Evolutionary conservation across 2,329 filamentous ascomycete species (phyloP).

Genomic region (Coccinonectria pachysandricola): DNA sequence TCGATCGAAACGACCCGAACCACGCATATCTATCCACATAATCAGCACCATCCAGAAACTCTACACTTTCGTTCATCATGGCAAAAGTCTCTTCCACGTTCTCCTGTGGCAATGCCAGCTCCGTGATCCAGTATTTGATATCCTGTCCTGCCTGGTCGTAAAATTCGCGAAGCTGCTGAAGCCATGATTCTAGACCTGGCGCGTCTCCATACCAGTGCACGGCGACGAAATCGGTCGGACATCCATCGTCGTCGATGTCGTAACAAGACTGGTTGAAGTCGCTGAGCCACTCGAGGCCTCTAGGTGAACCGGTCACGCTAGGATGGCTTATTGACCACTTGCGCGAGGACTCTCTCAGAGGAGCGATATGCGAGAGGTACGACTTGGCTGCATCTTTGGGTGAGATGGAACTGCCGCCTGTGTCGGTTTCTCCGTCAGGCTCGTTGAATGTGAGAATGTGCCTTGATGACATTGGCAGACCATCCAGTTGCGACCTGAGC

Average conservation of each 20-base stretch:
- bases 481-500: conserved; percentile 16
- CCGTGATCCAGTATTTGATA: conserved; percentile 27
- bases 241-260: conserved; percentile 26
- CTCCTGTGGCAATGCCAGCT: conserved; percentile 28
- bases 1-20: conserved; percentile 29
- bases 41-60: conserved; percentile 23
- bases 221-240: conserved; percentile 30
- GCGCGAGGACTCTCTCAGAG: conserved; percentile 20
- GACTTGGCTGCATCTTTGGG: conserved; percentile 28
- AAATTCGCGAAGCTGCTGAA: conserved; percentile 24
- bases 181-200: conserved; percentile 24
- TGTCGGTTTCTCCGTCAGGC: conserved; percentile 28
- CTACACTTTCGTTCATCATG: conserved; percentile 31
- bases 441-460: conserved; percentile 33
- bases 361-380: conserved; percentile 27
- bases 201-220: conserved; percentile 33
- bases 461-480: conserved; percentile 24
- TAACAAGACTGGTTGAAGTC: conserved; percentile 31
- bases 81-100: conserved; percentile 23
- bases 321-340: conserved; percentile 31
- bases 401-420: conserved; percentile 28
- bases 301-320: conserved; percentile 28
- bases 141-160: conserved; percentile 20
- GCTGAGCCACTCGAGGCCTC: conserved; percentile 29
- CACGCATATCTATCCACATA: conserved; percentile 30